Percentiles rank a stretch among this genome's conserved stretches.
phyloP scores from a whole-genome alignment of 2,329 filamentous ascomycete species.

The Microcyclospora tardicrescens region DNA sequence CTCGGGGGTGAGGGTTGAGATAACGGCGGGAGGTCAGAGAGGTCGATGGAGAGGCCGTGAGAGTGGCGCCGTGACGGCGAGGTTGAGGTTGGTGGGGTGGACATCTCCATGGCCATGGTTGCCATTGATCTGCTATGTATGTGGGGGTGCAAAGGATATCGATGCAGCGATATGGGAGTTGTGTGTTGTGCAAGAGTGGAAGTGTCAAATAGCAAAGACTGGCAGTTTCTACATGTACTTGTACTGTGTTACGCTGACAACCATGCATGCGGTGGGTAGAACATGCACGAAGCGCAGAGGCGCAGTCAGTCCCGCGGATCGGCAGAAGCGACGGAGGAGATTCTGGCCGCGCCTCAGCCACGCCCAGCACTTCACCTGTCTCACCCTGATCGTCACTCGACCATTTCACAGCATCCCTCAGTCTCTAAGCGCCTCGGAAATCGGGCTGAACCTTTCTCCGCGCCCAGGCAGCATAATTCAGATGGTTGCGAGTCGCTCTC shows the following conservation, averaged over 20 bases:
- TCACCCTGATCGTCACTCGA: too few relatives aligned
- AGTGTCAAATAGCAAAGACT: not conserved
- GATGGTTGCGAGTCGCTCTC: too few relatives aligned
- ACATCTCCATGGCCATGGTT: constrained; percentile 11
- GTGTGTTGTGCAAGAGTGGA: not conserved
- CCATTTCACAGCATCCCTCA: too few relatives aligned
- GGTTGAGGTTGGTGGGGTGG: constrained; percentile 9
- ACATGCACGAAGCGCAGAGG: not conserved
- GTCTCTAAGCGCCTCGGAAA: too few relatives aligned
- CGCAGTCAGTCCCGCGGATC: too few relatives aligned
- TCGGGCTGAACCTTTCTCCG: too few relatives aligned
- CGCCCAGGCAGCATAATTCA: too few relatives aligned
- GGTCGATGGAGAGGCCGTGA: constrained; percentile 53
- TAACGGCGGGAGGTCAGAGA: constrained; percentile 58
- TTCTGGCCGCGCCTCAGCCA: too few relatives aligned
- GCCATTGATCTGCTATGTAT: constrained; percentile 4
- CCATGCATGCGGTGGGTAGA: not conserved
- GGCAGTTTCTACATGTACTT: not conserved
- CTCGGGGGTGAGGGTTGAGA: constrained; percentile 60
- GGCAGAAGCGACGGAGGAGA: too few relatives aligned
- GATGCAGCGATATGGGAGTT: not conserved
- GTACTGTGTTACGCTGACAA: not conserved
- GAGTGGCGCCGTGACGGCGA: constrained; percentile 19
- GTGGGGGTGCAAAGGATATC: not conserved
- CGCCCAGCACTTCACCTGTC: too few relatives aligned